These are phyloP conservation scores for Babesia gibsoni DNA, from an alignment of 169 alveolate species.

Conservation along the genomic window DNA sequence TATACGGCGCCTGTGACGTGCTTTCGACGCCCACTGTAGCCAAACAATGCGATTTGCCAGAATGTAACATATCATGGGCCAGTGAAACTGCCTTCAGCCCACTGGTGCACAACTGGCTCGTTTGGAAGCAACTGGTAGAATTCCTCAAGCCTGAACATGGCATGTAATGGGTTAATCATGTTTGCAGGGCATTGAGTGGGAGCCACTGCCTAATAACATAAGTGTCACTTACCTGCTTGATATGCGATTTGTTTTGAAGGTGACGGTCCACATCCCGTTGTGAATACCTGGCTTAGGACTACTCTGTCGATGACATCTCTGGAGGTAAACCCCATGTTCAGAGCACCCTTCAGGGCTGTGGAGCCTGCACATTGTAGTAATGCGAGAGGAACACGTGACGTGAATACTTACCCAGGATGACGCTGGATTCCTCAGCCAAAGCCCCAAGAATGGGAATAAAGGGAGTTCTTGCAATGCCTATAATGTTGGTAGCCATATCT, in stretches of 20 bases:
- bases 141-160: constrained; percentile 47
- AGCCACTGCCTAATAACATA: too few species aligned
- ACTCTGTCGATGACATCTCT: constrained; percentile 47
- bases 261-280: constrained; percentile 67
- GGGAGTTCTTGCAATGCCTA: constrained; percentile 46
- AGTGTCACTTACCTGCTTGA: constrained; percentile 3
- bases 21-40: constrained; percentile 68
- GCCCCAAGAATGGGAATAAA: constrained; percentile 36
- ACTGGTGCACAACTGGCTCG: constrained; percentile 65
- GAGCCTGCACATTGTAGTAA: neutral
- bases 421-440: constrained; percentile 25
- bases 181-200: too few species aligned
- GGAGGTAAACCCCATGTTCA: constrained; percentile 50
- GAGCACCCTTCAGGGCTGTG: constrained; percentile 37
- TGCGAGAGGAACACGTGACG: neutral
- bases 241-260: constrained; percentile 57
- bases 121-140: constrained; percentile 41
- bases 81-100: constrained; percentile 63
- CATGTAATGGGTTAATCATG: neutral
- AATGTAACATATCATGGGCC: constrained; percentile 53
- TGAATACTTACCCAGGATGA: constrained; percentile 8
- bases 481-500: neutral
- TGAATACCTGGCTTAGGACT: constrained; percentile 64
- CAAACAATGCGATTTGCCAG: constrained; percentile 55
- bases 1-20: constrained; percentile 66